phyloP scores from a whole-genome alignment of 768 basidiomycete genomes.

The Russula griseocarnosa region DNA sequence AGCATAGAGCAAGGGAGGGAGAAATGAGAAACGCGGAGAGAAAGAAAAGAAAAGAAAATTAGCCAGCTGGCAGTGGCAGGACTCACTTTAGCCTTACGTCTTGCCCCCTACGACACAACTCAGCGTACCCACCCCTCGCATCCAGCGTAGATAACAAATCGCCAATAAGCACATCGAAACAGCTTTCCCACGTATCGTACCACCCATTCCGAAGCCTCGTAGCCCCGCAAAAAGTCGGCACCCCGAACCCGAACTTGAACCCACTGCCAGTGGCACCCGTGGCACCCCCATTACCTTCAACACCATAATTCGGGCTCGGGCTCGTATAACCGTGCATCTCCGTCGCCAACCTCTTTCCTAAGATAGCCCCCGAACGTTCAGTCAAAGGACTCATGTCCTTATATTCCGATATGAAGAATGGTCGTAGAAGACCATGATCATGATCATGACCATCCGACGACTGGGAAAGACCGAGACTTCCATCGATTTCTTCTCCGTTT shows the following conservation, averaged over 20 bases:
- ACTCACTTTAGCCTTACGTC: constrained; percentile 45
- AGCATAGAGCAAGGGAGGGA: neutral
- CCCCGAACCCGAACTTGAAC: constrained; percentile 48
- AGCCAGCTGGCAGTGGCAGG: too few species aligned
- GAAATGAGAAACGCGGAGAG: neutral
- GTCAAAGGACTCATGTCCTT: constrained; percentile 53
- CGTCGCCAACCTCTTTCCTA: constrained; percentile 60
- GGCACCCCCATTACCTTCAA: constrained; percentile 32
- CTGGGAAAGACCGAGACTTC: too few species aligned
- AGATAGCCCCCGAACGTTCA: constrained; percentile 41
- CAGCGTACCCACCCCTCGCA: constrained; percentile 40
- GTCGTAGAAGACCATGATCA: constrained; percentile 38
- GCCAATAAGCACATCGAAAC: constrained; percentile 58
- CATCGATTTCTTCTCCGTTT: constrained; percentile 29
- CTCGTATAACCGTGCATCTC: constrained; percentile 61
- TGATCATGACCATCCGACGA: constrained; percentile 23
- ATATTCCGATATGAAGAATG: constrained; percentile 74
- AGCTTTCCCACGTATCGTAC: constrained; percentile 67
- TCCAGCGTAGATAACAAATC: constrained; percentile 50
- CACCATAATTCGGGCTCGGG: constrained; percentile 37
- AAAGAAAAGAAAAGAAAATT: neutral
- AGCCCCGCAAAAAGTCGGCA: constrained; percentile 74
- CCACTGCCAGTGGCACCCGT: neutral
- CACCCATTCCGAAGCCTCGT: constrained; percentile 71
- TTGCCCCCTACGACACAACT: constrained; percentile 51